Base-by-base conservation (phyloP, 805 yeast species). In the Barnettozyma populi region DNA sequence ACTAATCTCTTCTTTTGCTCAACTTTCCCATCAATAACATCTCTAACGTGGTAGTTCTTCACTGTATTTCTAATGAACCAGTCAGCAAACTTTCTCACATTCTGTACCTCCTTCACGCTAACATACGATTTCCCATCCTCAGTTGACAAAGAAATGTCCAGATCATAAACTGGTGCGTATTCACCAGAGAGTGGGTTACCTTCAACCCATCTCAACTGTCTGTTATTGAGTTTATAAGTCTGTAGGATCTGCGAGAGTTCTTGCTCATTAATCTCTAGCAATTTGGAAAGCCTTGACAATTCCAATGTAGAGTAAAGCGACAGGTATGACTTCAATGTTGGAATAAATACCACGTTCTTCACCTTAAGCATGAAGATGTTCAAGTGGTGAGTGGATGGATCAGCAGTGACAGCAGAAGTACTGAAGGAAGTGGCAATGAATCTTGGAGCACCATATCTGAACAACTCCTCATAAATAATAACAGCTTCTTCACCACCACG, bases 1-100 rank as follows among this genome's bases (percentile, higher is more conserved):
- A 34, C 36, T 21, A 19, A 24, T 37, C 38, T 36, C 24, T 25
- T 36, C 40, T 41, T 48, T 36, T 44, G 43, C 31, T 46, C 50
- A 31, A 34, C 23, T 35, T 52, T 49, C 19, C 52, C 52, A 35
- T 49, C 49, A 48, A 68, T 67, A 44, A 49, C 57, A 42, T 74
- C 78, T 56, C 71, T 75, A n/a, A 69, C 71, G 41, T 64, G 62
- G 49, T 71, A 70, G 61, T 73, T 72, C 62, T 71, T 74, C 50
- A 60, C 59, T 25, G 75, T 69, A 63, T 74, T 74, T 56, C 78
- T 67, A 43, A 74, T 62, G 49, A 74, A 74, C 79, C 78, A 74
- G 54, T 75, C 77, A 38, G 74, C 73, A 53, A 70, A 74, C 59
- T 69, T 70, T 52, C 77, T 64, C 18, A 73, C 73, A 34, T 66